Evolutionary conservation across 75 land plant genomes (phyloP).

Genomic region (Chamaecyparis obtusa): DNA sequence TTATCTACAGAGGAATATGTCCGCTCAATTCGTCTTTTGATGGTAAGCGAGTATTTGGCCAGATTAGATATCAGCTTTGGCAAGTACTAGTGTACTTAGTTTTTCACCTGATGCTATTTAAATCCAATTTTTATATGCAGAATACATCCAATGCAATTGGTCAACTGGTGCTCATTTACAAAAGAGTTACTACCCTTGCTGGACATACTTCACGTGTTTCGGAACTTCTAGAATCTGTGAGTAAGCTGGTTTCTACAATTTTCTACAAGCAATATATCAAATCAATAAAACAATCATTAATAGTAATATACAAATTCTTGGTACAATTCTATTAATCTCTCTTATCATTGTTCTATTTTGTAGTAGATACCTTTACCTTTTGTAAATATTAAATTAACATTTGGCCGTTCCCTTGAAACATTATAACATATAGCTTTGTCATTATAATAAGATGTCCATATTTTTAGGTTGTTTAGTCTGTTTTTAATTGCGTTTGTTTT

Average conservation of each 20-base stretch:
- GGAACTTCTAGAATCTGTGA: constrained; percentile 45
- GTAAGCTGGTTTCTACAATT: not conserved
- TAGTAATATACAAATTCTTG: no score
- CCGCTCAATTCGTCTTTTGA: constrained; percentile 46
- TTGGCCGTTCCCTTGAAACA: not conserved
- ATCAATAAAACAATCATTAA: no score
- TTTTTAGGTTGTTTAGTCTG: no score
- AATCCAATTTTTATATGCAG: constrained; percentile 18
- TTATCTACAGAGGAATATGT: constrained; percentile 41
- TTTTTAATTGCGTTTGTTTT: not conserved
- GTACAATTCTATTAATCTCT: no score
- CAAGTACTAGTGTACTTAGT: no score
- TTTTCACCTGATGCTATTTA: constrained; percentile 5
- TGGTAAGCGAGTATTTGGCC: constrained; percentile 18
- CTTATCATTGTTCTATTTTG: no score
- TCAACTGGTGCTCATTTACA: constrained; percentile 41
- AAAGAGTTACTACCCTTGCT: constrained; percentile 43
- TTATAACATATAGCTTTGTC: not conserved
- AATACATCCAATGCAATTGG: constrained; percentile 51
- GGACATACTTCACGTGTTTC: constrained; percentile 45
- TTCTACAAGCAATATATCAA: no score
- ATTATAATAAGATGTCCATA: no score
- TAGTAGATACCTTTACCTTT: no score
- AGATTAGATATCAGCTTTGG: not conserved
- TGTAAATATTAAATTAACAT: no score